A percentile compares a stretch with the other conserved stretches of the same genome.
phyloP scores from a whole-genome alignment of 257 asterid species.

The Buddleja alternifolia region DNA sequence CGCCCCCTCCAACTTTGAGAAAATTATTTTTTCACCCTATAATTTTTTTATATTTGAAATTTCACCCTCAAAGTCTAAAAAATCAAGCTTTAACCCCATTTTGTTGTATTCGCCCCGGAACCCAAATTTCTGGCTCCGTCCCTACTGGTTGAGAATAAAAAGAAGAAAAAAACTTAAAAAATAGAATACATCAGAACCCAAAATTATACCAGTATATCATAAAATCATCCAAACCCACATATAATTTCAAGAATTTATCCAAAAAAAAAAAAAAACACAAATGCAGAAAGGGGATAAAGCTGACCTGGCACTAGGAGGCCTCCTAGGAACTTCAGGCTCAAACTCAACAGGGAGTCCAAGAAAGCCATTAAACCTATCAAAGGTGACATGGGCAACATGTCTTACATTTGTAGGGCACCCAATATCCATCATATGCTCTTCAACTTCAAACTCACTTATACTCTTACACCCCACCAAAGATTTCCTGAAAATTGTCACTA shows the following conservation, averaged over 20 bases:
- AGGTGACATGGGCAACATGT: constrained; percentile 71
- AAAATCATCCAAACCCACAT: background rate
- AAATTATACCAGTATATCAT: background rate
- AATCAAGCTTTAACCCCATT: too few species aligned
- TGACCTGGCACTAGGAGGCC: constrained; percentile 75
- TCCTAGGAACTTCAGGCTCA: constrained; percentile 64
- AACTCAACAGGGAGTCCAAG: constrained; percentile 69
- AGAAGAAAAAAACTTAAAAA: background rate
- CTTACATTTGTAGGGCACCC: constrained; percentile 61
- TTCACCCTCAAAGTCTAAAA: too few species aligned
- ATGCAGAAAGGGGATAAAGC: background rate
- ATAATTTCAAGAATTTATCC: background rate
- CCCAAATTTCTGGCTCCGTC: too few species aligned
- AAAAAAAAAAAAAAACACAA: background rate
- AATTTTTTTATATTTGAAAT: too few species aligned
- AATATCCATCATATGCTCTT: constrained; percentile 52
- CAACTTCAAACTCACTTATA: constrained; percentile 27
- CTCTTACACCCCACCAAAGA: constrained; percentile 51
- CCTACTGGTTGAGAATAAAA: too few species aligned
- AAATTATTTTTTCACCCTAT: too few species aligned
- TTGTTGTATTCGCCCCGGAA: too few species aligned
- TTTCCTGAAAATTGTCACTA: constrained; percentile 48
- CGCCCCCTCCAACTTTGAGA: too few species aligned
- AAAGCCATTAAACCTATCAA: constrained; percentile 67
- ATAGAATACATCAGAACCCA: background rate